Evolutionary conservation across 352 stramenopile species (phyloP).

Genomic region (Pythium folliculosum): DNA sequence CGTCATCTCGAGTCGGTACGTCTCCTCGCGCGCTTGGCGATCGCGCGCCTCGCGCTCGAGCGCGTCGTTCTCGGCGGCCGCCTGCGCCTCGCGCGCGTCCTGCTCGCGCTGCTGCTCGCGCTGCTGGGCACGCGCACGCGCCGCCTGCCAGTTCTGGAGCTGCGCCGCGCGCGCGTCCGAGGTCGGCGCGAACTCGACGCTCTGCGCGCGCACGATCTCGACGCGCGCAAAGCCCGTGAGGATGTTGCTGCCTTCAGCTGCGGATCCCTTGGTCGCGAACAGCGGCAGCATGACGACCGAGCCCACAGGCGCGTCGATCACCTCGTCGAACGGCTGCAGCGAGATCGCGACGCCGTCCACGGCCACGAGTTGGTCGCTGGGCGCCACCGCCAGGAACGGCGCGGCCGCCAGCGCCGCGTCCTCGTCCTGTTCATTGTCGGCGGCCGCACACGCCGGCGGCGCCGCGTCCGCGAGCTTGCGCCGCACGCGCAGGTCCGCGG

Average conservation of each 20-base stretch:
- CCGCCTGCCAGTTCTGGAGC: constrained; percentile 39
- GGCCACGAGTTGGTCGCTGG: constrained; percentile 47
- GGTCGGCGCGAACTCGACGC: constrained; percentile 55
- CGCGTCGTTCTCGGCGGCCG: constrained; percentile 36
- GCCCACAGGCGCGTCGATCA: constrained; percentile 42
- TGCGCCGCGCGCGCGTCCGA: constrained; percentile 32
- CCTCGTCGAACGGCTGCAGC: constrained; percentile 44
- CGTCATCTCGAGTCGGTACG: constrained; percentile 56
- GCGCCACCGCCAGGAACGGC: constrained; percentile 28
- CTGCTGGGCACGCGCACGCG: constrained; percentile 31
- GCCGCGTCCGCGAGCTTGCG: constrained; percentile 10
- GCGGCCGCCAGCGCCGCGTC: background rate
- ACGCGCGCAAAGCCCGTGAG: constrained; percentile 64
- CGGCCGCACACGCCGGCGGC: constrained; percentile 6
- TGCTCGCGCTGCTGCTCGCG: constrained; percentile 36
- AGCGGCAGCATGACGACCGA: constrained; percentile 49
- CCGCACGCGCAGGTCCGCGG: constrained; percentile 23
- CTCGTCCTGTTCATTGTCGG: constrained; percentile 14
- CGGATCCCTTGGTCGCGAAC: constrained; percentile 35
- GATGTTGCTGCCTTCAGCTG: constrained; percentile 31
- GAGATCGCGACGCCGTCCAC: constrained; percentile 52
- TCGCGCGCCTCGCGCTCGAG: constrained; percentile 37
- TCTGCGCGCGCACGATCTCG: constrained; percentile 51
- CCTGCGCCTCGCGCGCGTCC: constrained; percentile 38
- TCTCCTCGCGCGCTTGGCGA: constrained; percentile 39